These are phyloP conservation scores for Pseudogymnoascus sp. DNA, from an alignment of 2,329 filamentous ascomycete species.

Conservation along the genomic window DNA sequence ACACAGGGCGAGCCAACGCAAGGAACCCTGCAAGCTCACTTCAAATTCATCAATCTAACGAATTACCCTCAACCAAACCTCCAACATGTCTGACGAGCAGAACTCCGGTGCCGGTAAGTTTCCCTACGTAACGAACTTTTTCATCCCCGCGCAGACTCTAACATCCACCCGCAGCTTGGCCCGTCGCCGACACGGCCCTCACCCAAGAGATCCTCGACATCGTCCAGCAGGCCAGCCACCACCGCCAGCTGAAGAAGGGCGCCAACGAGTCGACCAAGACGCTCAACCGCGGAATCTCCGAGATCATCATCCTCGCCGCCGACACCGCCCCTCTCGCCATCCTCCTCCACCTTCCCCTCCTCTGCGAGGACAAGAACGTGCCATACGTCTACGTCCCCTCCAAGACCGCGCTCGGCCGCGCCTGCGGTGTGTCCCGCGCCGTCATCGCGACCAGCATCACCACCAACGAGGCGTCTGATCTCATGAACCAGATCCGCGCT, in stretches of 20 bases:
- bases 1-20: slow-evolving; percentile 52
- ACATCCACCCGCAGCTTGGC: slow-evolving; percentile 47
- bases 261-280: slow-evolving; percentile 84
- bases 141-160: slow-evolving; percentile 4
- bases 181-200: slow-evolving; percentile 63
- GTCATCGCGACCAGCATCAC: slow-evolving; percentile 87
- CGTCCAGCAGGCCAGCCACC: slow-evolving; percentile 51
- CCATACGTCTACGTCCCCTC: slow-evolving; percentile 64
- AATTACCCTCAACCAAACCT: background rate
- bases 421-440: slow-evolving; percentile 78
- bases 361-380: slow-evolving; percentile 77
- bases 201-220: slow-evolving; percentile 77
- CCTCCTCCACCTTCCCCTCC: slow-evolving; percentile 77
- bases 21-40: slow-evolving; percentile 44
- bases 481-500: slow-evolving; percentile 77
- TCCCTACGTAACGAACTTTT: background rate
- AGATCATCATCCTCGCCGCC: slow-evolving; percentile 82
- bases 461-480: slow-evolving; percentile 82
- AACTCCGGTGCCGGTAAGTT: slow-evolving; percentile 27
- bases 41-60: background rate
- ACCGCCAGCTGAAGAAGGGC: slow-evolving; percentile 78
- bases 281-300: slow-evolving; percentile 81
- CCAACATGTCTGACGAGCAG: slow-evolving; percentile 29
- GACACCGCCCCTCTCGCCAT: slow-evolving; percentile 85
- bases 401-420: slow-evolving; percentile 80